Base-by-base conservation (phyloP, 768 basidiomycete species). In the Cystobasidium ongulense region DNA sequence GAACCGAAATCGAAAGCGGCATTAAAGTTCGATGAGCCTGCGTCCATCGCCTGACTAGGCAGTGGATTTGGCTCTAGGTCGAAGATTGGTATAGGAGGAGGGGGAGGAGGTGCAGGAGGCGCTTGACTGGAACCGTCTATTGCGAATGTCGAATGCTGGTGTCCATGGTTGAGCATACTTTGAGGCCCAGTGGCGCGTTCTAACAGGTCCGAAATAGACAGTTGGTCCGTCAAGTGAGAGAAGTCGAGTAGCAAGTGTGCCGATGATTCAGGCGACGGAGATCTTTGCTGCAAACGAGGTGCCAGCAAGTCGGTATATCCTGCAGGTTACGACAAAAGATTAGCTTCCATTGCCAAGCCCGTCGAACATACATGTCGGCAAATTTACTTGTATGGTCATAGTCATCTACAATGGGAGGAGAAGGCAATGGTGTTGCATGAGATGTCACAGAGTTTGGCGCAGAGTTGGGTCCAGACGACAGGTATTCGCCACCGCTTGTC, bases 401-500 rank as follows among this genome's bases (percentile, higher is more conserved):
- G 17, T 57, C 38, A 43, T 71, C 68, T 31, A 33, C 31, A 43
- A 41, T 41, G 25, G 65, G 63, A 3, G 63, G 36, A 7, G 35
- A 38, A 5, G 63, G 63, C 29, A 38, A 27, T 21, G 35, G 65
- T 17, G 65, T 33, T 10, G 29, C 17, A 31, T 23, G 50, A 1
- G 41, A 53, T 15, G 31, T 17, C 13, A 39, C 63, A 64, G 63
- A 64, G 17, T 29, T 41, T 10, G 63, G 38, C 8, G 38, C 66
- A n/a, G 66, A 33, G 21, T 33, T 35, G 11, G 11, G n/a, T 36
- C 41, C 67, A 38, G 43, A 74, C 41, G 53, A 50, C 3, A 50
- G 46, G n/a, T 50, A 21, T n/a, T 76, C 75, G 50, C 72, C 53
- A 36, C 62, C 63, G 39, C 67, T 74, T 10, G 54, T 61, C 52